Conservation (phyloP, 139 green algal species). For the Chlamydomonas sp. region DNA sequence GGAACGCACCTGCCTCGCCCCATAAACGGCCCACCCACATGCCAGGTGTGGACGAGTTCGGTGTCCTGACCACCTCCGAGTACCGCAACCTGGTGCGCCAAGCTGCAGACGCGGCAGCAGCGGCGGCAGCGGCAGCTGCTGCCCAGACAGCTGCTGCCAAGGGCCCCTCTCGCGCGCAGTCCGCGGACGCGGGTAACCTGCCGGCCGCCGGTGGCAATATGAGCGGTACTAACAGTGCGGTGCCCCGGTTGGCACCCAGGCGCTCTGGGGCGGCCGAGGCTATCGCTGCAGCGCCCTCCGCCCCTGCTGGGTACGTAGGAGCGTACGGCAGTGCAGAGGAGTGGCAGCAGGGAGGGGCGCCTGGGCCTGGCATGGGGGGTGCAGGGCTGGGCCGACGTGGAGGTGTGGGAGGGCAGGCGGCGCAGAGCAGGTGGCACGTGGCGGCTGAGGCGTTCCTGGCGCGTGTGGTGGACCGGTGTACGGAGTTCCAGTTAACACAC, state of each 20-base stretch:
- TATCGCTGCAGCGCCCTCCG: neutral
- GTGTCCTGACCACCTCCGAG: neutral
- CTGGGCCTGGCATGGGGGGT: neutral
- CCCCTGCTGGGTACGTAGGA: neutral
- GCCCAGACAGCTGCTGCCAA: neutral
- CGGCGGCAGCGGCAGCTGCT: neutral
- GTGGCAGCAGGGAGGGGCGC: neutral
- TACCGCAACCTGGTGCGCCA: neutral
- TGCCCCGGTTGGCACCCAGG: too few species aligned
- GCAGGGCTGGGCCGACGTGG: neutral
- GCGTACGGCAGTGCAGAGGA: neutral
- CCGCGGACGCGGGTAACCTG: too few species aligned
- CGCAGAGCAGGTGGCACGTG: conserved; percentile 1
- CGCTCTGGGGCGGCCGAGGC: too few species aligned
- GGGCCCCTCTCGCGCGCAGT: too few species aligned
- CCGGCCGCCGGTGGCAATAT: too few species aligned
- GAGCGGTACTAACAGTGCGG: too few species aligned
- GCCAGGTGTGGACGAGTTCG: conserved; percentile 18
- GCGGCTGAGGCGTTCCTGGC: conserved; percentile 15
- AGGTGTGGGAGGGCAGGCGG: neutral
- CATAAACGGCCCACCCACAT: neutral
- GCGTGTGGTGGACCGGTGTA: conserved; percentile 13
- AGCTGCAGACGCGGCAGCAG: neutral
- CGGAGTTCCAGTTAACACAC: conserved; percentile 3
- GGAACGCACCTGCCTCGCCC: neutral